Evolutionary conservation across 345 rosid genomes (phyloP), one percentile per base, ranked within the genome.

Genomic region (Dipteronia dyeriana): DNA sequence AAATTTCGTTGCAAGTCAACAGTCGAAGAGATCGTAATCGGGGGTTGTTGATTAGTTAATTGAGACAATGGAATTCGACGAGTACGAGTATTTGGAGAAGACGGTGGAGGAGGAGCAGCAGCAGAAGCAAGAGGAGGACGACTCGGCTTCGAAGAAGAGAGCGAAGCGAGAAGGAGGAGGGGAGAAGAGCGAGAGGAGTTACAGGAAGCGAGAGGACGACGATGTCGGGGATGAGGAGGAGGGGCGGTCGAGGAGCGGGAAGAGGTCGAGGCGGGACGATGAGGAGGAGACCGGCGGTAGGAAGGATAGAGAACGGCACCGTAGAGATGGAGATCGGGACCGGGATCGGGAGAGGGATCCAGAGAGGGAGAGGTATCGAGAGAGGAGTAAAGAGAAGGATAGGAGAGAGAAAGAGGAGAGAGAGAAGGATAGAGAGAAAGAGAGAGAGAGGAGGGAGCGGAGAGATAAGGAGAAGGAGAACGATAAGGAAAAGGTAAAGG

Each of bases 11-110:
- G 49, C 2, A 45, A 45, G 49, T 45, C 13, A 45, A 10, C 49
- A 45, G 11, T 45, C 14, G 10, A 45, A 45, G 49, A 80, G 76
- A 7, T 73, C 73, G 72, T 63, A 74, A 70, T 67, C 62, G 60
- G 53, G 63, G 74, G 73, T 45, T 19, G 11, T 45, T 23, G 31
- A 26, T 45, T 74, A 25, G 31, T 67, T 54, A 79, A 74, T 59
- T 66, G 54, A 19, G 53, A 31, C 68, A 60, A 92, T 91, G 97
- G 97, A 88, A 10, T 93, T 95, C 81, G 98, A 95, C 90, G 98
- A 93, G 86, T 90, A 90, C 87, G 97, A 95, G 81, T 95, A 95
- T 73, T 87, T 95, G 73, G 98, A 95, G 91, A 91, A 93, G 84
- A 86, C 97, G 43, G 98, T 87, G 47, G 97, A 87, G 83, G 92